Percentiles rank a stretch among this genome's conserved stretches.
Evolutionary conservation across 345 rosid species (phyloP).

Genomic region (Acer negundo): DNA sequence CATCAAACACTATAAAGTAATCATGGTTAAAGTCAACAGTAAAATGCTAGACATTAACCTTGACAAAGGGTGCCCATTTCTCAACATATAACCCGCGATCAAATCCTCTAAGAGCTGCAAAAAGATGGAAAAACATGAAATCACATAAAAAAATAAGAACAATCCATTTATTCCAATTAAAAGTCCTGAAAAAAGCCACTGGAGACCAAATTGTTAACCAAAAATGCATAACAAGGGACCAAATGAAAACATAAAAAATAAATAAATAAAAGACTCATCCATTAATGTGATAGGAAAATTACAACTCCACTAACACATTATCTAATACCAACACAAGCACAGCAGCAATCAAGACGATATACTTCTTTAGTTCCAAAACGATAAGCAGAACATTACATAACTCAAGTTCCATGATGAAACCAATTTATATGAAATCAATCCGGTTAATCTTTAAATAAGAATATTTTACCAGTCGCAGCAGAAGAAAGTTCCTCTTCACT

Average conservation of each 20-base stretch:
- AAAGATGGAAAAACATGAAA: slow-evolving; percentile 5
- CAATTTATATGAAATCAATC: neutral
- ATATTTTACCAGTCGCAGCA: slow-evolving; percentile 61
- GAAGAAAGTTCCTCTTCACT: slow-evolving; percentile 71
- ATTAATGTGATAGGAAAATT: neutral
- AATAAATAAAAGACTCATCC: neutral
- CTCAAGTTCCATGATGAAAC: neutral
- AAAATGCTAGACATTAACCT: slow-evolving; percentile 42
- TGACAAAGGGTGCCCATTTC: slow-evolving; percentile 92
- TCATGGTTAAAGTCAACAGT: slow-evolving; percentile 2
- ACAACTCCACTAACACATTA: neutral
- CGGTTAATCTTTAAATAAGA: neutral
- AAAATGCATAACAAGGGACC: slow-evolving; percentile 12
- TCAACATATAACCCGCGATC: slow-evolving; percentile 80
- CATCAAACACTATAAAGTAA: no score
- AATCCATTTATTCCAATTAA: slow-evolving; percentile 6
- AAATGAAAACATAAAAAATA: neutral
- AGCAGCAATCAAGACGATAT: neutral
- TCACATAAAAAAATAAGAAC: neutral
- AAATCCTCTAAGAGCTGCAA: slow-evolving; percentile 85
- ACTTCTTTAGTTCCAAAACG: neutral
- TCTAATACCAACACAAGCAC: neutral
- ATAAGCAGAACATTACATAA: neutral
- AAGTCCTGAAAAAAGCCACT: neutral
- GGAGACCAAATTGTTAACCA: neutral